Evolutionary conservation across 768 basidiomycete species (phyloP), one percentile per base, ranked within the genome.

Genomic region (Amyloporia xantha): DNA sequence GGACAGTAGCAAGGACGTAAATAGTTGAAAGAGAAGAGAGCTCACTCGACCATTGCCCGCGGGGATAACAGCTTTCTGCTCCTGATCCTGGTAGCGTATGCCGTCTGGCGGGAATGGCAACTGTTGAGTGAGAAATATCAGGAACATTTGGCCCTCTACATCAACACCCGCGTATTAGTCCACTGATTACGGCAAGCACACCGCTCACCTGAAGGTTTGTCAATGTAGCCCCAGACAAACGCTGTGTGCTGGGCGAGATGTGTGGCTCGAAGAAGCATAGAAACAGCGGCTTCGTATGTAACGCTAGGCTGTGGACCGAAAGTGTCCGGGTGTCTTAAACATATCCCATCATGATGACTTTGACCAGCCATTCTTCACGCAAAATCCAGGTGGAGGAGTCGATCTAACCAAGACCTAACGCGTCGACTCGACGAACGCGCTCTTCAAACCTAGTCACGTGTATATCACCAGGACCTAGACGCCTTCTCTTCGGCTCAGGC

Each of bases 161-260:
- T 33, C 17, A n/a, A n/a, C n/a, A n/a, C n/a, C n/a, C n/a, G n/a
- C n/a, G n/a, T n/a, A n/a, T n/a, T n/a, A n/a, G n/a, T n/a, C n/a
- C n/a, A n/a, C n/a, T n/a, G n/a, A 28, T 26, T 17, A 25, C 6
- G 19, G 33, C 48, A 13, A 41, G 26, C 30, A 20, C 38, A 28
- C 28, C 35, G 27, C 78, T 47, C 47, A 86, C 88, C 88, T 57
- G 67, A 56, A 26, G 88, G 87, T 55, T 84, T 85, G 73, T 91
- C 89, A 28, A 91, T 77, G 57, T 79, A 91, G 2, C 77, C 70
- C 82, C 86, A 89, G 5, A 68, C 57, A 59, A 86, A 91, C 2
- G 88, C 85, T 17, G 77, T 65, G 13, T 63, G 76, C 38, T 72
- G 71, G 3, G 87, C 76, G 47, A 82, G 65, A 13, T 70, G 66